Percentiles rank a stretch among this genome's conserved stretches.
Conservation (phyloP, 2,329 filamentous ascomycete genomes). For the Colletotrichum higginsianum region DNA sequence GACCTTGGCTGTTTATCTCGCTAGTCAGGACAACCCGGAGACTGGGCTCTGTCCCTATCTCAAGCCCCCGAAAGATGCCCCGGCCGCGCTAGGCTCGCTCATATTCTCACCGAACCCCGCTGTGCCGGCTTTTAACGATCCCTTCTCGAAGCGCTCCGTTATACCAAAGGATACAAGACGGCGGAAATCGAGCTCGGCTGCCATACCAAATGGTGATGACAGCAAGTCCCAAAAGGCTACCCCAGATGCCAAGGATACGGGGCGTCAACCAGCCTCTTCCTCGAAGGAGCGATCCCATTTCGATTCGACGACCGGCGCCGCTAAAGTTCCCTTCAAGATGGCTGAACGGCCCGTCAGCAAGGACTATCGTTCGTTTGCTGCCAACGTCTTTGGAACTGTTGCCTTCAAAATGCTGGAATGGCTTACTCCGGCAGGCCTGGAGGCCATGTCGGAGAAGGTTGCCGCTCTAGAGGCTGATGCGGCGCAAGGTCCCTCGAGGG, state of each 20-base stretch:
- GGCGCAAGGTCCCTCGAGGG: slow-evolving; percentile 27
- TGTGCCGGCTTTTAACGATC: slow-evolving; percentile 42
- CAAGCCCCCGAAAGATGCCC: slow-evolving; percentile 57
- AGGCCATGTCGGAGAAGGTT: slow-evolving; percentile 61
- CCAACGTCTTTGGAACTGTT: slow-evolving; percentile 75
- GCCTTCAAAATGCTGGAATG: slow-evolving; percentile 80
- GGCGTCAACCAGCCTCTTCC: not conserved
- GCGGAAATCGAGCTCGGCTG: slow-evolving; percentile 24
- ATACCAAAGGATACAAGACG: slow-evolving; percentile 30
- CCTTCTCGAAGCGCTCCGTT: slow-evolving; percentile 35
- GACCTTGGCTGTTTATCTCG: slow-evolving; percentile 84
- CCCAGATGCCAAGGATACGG: slow-evolving; percentile 12
- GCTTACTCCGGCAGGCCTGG: slow-evolving; percentile 73
- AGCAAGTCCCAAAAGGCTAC: slow-evolving; percentile 2
- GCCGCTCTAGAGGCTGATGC: slow-evolving; percentile 49
- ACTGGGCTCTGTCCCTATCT: slow-evolving; percentile 75
- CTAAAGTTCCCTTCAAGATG: slow-evolving; percentile 51
- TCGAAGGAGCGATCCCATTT: slow-evolving; percentile 39
- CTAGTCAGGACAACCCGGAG: slow-evolving; percentile 84
- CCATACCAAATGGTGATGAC: slow-evolving; percentile 16
- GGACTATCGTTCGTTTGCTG: slow-evolving; percentile 73
- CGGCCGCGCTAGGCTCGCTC: slow-evolving; percentile 63
- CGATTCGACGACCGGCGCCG: slow-evolving; percentile 38
- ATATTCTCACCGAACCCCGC: slow-evolving; percentile 58
- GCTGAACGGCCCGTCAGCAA: slow-evolving; percentile 64